phyloP scores from a whole-genome alignment of 2,329 filamentous ascomycete genomes.

The Fusarium coffeatum region DNA sequence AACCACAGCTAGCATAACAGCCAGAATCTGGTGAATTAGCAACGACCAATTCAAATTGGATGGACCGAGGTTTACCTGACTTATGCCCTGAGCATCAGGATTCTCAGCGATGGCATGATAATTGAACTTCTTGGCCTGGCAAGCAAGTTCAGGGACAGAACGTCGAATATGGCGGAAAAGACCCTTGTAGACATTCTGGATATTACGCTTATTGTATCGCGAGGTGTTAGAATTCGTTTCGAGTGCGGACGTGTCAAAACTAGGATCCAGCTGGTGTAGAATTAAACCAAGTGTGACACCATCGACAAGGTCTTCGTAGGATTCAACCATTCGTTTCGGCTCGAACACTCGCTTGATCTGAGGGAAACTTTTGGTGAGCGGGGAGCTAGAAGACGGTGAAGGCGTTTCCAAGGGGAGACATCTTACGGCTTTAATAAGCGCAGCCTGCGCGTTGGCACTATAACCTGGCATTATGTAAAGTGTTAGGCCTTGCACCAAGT shows the following conservation, averaged over 20 bases:
- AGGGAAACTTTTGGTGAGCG: conserved; percentile 24
- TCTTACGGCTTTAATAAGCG: conserved; percentile 67
- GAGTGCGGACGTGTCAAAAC: conserved; percentile 67
- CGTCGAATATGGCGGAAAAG: conserved; percentile 67
- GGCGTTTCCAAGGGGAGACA: conserved; percentile 24
- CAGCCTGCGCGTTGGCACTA: conserved; percentile 60
- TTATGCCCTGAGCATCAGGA: conserved; percentile 65
- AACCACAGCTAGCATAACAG: conserved; percentile 70
- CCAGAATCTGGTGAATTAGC: conserved; percentile 62
- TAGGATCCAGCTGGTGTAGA: conserved; percentile 67
- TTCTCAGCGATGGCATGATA: conserved; percentile 69
- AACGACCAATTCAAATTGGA: not conserved
- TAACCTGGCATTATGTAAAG: conserved; percentile 52
- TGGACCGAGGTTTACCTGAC: conserved; percentile 55
- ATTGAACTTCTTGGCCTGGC: conserved; percentile 64
- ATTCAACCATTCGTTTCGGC: conserved; percentile 59
- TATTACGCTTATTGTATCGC: conserved; percentile 62
- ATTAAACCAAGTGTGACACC: conserved; percentile 66
- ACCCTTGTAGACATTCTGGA: conserved; percentile 66
- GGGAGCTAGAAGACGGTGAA: conserved; percentile 11
- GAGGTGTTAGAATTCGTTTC: conserved; percentile 58
- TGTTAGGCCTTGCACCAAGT: conserved; percentile 21
- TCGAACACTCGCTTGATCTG: conserved; percentile 57
- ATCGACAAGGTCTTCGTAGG: conserved; percentile 64
- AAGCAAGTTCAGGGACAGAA: conserved; percentile 63